Percentiles rank a stretch among this genome's conserved stretches.
phyloP scores from a whole-genome alignment of 768 basidiomycete species.

The Lepiota subincarnata region DNA sequence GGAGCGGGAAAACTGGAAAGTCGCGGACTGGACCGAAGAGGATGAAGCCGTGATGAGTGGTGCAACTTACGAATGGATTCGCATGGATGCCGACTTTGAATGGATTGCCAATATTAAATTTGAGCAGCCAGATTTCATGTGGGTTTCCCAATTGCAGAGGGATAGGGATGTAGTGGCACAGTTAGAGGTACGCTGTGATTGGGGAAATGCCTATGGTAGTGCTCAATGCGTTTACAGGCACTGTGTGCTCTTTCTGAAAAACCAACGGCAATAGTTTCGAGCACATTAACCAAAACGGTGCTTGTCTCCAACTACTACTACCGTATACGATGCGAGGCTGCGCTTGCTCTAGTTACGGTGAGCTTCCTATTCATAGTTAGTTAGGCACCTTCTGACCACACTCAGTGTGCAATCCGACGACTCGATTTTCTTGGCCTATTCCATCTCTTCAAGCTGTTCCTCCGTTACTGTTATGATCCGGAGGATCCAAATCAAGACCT shows the following conservation, averaged over 20 bases:
- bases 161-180: slow-evolving; percentile 98
- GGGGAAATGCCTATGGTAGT: not conserved
- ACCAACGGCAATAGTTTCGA: slow-evolving; percentile 82
- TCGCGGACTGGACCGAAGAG: slow-evolving; percentile 97
- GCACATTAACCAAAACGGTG: slow-evolving; percentile 88
- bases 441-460: slow-evolving; percentile 92
- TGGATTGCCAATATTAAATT: slow-evolving; percentile 95
- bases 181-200: slow-evolving; percentile 65
- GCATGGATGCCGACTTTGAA: slow-evolving; percentile 98
- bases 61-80: slow-evolving; percentile 98
- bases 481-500: slow-evolving; percentile 78
- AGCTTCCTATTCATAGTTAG: slow-evolving; percentile 24
- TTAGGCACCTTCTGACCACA: slow-evolving; percentile 10
- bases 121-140: slow-evolving; percentile 97
- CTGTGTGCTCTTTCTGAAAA: slow-evolving; percentile 79
- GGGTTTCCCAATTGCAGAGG: slow-evolving; percentile 92
- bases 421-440: slow-evolving; percentile 90
- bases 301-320: slow-evolving; percentile 95
- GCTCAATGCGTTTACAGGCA: slow-evolving; percentile 50
- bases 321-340: slow-evolving; percentile 94
- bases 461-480: slow-evolving; percentile 87
- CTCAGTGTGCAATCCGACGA: slow-evolving; percentile 76
- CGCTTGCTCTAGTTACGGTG: slow-evolving; percentile 76
- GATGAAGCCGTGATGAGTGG: slow-evolving; percentile 92
- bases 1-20: slow-evolving; percentile 92